Base-by-base conservation (phyloP, 208 protist species). In the Leishmania aethiopica region DNA sequence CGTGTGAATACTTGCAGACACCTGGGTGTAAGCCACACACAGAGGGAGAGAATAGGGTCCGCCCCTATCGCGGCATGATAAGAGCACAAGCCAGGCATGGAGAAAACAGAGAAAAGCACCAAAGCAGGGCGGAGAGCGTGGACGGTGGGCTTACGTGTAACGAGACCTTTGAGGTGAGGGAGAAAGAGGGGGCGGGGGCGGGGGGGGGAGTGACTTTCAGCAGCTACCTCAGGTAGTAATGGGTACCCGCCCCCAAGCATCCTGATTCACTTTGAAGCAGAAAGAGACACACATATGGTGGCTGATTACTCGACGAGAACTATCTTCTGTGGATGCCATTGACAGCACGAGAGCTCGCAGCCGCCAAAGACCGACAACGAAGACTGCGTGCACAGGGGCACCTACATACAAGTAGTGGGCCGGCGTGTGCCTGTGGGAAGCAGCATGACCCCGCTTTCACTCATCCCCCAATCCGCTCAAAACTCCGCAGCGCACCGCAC, bases 391-490 rank as follows among this genome's bases (percentile, higher is more conserved):
- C 49, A 57, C 49, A 59, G 49, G 67, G 0, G 79, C 25, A 81
- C 57, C 69, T 66, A 78, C 32, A 64, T 42, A 77, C 25, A 88
- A 37, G 79, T 22, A 40, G 6, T 72, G 67, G 19, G n/a, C 40
- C 8, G 40, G 11, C 17, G n/a, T 32, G 69, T 37, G 19, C 69
- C 28, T 49, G 22, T 35, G 42, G 19, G 3, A 22, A 4, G 40
- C 42, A 53, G 22, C 11, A 3, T 73, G 45, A 7, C 69, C 35
- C 37, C 22, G 35, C 28, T 73, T 35, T n/a, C 45, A 13, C 22
- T 13, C 37, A 42, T 19, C 42, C 10, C 69, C 22, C 25, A 17
- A 19, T 51, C 32, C 40, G 37, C 25, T 49, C 8, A 53, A 15
- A 17, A 28, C 17, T 45, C 17, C 8, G 49, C 40, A 51, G 22